phyloP scores from a whole-genome alignment of 495 filamentous ascomycete genomes.

The Talaromyces nanjingensis region DNA sequence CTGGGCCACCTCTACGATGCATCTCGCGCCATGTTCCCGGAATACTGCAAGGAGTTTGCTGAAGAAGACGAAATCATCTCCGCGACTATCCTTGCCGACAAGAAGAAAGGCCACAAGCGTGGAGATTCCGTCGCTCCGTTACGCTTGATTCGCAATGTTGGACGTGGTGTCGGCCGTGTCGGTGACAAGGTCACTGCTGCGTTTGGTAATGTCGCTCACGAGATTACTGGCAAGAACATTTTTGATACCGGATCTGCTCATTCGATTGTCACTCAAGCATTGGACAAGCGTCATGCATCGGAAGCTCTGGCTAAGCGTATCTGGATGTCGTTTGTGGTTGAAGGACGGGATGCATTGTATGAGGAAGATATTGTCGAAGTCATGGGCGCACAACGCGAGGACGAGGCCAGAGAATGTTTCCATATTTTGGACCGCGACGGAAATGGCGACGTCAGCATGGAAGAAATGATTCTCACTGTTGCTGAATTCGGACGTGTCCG shows the following conservation, averaged over 20 bases:
- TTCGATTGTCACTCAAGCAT: conserved; percentile 78
- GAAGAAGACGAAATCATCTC: conserved; percentile 90
- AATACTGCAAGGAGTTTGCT: conserved; percentile 82
- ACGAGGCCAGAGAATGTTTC: conserved; percentile 81
- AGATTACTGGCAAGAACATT: conserved; percentile 89
- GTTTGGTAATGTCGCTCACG: conserved; percentile 89
- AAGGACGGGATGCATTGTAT: conserved; percentile 73
- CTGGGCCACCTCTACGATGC: conserved; percentile 83
- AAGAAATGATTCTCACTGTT: conserved; percentile 90
- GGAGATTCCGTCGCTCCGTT: conserved; percentile 66
- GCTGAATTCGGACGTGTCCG: conserved; percentile 75
- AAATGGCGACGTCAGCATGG: conserved; percentile 89
- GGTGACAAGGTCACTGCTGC: conserved; percentile 87
- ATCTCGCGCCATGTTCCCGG: conserved; percentile 77
- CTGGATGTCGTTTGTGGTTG: conserved; percentile 97
- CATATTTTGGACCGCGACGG: conserved; percentile 70
- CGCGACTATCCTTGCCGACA: conserved; percentile 54
- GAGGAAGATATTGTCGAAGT: conserved; percentile 82
- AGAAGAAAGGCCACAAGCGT: conserved; percentile 36
- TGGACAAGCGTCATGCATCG: conserved; percentile 73
- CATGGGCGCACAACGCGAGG: conserved; percentile 61
- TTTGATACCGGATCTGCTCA: conserved; percentile 88
- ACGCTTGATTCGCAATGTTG: conserved; percentile 57
- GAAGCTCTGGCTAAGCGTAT: conserved; percentile 86
- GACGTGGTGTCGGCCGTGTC: conserved; percentile 65